Evolutionary conservation across 352 stramenopile genomes (phyloP), one percentile per base, ranked within the genome.

Genomic region (Poterioochromonas sp.): DNA sequence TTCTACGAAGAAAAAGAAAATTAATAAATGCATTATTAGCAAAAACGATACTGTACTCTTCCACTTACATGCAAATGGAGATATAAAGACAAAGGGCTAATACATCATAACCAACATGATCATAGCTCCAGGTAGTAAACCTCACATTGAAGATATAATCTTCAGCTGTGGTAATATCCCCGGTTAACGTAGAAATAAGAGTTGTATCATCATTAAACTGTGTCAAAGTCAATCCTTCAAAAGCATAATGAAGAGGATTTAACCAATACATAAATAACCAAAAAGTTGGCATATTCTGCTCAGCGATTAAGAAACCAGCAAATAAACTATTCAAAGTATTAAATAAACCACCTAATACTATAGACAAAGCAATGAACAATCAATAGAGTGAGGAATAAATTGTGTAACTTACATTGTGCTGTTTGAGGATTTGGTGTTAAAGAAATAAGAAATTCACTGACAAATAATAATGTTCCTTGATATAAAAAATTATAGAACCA

Each of bases 281-380:
- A 64, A 81, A 83, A n/a, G n/a, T 53, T 2, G 82, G 80, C 34
- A 85, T 81, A 68, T 82, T 79, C 11, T 80, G n/a, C 49, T 58
- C 40, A 0, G 68, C 51, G 37, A 83, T 77, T 35, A 84, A 29
- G 40, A 84, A 85, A 2, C 83, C 83, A n/a, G 41, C 64, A 58
- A 86, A 84, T 29, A 84, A 43, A 22, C 34, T 85, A 1, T 32
- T 26, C 0, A 79, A 18, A 41, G 49, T 68, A 11, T 88, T 15
- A 34, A 88, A 71, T 26, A 83, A 81, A 35, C 82, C 83, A 1
- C 79, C 82, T 94, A 84, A 60, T 11, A 74, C 65, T 74, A 54
- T 44, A 85, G 84, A 41, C 96, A 43, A 22, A 87, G 90, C 68
- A 87, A 90, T 8, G 87, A n/a, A n/a, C n/a, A n/a, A n/a, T n/a